phyloP scores from a whole-genome alignment of 129 eudicot species.

The carrot (Daucus carota) region DNA sequence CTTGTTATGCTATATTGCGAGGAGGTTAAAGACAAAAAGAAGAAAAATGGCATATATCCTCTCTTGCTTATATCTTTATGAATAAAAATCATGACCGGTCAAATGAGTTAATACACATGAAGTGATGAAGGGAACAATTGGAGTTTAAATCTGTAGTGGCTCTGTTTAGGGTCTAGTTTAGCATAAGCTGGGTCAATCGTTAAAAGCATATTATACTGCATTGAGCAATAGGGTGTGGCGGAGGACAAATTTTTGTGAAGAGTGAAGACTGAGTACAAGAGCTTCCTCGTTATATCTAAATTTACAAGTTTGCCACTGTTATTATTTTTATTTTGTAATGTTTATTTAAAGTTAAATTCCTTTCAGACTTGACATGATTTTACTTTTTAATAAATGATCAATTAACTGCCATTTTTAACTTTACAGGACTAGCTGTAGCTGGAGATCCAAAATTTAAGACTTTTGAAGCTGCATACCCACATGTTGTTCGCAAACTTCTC shows the following conservation, averaged over 20 bases:
- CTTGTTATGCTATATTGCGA: background rate
- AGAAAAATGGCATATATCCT: background rate
- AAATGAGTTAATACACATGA: background rate
- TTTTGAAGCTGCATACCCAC: slow-evolving; percentile 89
- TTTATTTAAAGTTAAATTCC: background rate
- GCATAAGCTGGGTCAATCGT: background rate
- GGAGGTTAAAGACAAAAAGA: background rate
- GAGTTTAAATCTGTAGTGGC: background rate
- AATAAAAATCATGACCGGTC: background rate
- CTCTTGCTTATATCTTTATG: background rate
- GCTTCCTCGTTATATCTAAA: background rate
- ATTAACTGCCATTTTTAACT: background rate
- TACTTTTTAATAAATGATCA: background rate
- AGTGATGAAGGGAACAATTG: background rate
- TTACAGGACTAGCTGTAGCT: slow-evolving; percentile 82
- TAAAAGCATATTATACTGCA: background rate
- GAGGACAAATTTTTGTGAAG: background rate
- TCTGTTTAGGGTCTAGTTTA: background rate
- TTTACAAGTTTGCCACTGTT: background rate
- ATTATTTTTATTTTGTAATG: background rate
- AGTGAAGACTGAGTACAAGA: background rate
- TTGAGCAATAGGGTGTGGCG: background rate
- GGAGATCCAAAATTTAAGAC: slow-evolving; percentile 90
- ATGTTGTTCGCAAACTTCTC: slow-evolving; percentile 85
- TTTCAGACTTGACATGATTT: slow-evolving; percentile 6